A percentile compares a stretch with the other conserved stretches of the same genome.
Conservation (phyloP, 78 protist species). For the Dictyostelium firmibasis region DNA sequence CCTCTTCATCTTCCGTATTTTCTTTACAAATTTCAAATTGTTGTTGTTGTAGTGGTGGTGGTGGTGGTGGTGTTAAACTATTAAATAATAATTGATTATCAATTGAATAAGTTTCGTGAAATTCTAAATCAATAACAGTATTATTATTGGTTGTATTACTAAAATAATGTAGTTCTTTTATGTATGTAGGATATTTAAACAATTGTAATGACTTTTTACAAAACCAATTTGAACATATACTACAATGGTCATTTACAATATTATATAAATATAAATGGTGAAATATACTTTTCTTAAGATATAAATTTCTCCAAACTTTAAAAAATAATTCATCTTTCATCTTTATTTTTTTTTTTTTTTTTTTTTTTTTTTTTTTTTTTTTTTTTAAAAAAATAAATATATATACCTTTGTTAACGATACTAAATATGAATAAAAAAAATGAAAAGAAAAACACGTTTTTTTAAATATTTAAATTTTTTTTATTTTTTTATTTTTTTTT, state of each 20-base stretch:
- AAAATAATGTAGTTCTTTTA: background rate
- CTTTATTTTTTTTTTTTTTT: too few species aligned
- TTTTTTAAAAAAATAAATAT: too few species aligned
- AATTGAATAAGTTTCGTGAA: background rate
- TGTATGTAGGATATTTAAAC: background rate
- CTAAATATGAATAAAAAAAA: too few species aligned
- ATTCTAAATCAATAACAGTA: background rate
- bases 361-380: too few species aligned
- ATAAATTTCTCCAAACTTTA: background rate
- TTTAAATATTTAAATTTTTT: background rate
- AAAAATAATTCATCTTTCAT: background rate
- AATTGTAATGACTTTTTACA: background rate
- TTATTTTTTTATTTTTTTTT: background rate
- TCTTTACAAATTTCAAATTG: background rate
- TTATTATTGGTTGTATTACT: background rate
- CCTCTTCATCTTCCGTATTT: background rate
- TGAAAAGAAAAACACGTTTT: background rate
- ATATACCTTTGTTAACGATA: too few species aligned
- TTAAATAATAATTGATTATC: background rate
- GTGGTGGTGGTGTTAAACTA: background rate
- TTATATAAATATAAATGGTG: background rate
- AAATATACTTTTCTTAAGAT: background rate
- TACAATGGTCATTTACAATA: background rate
- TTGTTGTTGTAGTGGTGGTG: background rate
- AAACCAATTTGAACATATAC: background rate